These are phyloP conservation scores for Paramecium octaurelia DNA, from an alignment of 73 alveolate species.

Conservation along the genomic window DNA sequence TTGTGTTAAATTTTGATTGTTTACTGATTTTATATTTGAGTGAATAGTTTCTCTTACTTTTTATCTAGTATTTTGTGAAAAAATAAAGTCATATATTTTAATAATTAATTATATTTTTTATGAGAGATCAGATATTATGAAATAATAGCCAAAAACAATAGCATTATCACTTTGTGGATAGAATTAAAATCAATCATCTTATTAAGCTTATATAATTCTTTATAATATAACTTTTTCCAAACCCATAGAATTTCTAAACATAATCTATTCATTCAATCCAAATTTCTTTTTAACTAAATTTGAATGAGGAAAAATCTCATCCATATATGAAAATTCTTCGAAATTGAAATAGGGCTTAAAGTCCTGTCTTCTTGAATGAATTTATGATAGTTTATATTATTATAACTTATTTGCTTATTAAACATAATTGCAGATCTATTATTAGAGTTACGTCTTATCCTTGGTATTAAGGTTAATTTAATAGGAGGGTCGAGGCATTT, in stretches of 20 bases:
- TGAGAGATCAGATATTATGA: background rate
- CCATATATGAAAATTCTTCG: background rate
- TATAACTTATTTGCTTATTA: background rate
- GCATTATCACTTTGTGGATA: background rate
- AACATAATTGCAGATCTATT: background rate
- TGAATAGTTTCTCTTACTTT: background rate
- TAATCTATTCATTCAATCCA: background rate
- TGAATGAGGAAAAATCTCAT: conserved; percentile 2
- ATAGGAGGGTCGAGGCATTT: background rate
- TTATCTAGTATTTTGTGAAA: background rate
- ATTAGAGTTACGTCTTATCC: background rate
- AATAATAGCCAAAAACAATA: background rate
- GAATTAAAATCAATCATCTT: background rate
- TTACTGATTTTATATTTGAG: background rate
- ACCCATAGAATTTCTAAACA: conserved; percentile 34
- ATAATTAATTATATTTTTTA: background rate
- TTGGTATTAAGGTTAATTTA: background rate
- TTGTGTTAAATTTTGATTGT: background rate
- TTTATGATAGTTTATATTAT: background rate
- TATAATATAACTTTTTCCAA: conserved; percentile 11
- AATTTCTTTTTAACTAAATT: background rate
- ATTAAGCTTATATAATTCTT: background rate
- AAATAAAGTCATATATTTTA: background rate
- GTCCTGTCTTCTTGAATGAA: conserved; percentile 16
- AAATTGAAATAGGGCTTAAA: background rate